Conservation (phyloP, 768 basidiomycete genomes). For the Dictyophora rubrovolvata region DNA sequence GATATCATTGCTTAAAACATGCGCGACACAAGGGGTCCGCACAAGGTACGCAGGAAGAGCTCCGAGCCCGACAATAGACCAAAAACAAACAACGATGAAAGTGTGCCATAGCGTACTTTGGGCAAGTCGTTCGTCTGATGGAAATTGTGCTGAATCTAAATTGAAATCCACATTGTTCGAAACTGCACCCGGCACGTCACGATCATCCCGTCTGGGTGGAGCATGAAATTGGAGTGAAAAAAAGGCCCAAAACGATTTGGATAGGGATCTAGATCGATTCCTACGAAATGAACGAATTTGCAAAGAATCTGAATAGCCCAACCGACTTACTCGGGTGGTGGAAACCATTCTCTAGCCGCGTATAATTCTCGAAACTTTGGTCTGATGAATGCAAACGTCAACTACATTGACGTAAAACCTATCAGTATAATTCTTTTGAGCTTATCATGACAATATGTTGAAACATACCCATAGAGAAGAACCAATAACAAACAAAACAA, state of each 20-base stretch:
- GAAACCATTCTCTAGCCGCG: slow-evolving; percentile 67
- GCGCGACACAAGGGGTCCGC: slow-evolving; percentile 54
- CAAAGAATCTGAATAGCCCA: not conserved
- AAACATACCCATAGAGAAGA: slow-evolving; percentile 58
- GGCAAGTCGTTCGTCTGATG: slow-evolving; percentile 64
- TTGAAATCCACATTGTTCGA: slow-evolving; percentile 35
- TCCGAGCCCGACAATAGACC: slow-evolving; percentile 57
- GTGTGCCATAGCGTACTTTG: slow-evolving; percentile 64
- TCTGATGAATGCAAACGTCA: slow-evolving; percentile 56
- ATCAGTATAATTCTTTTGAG: slow-evolving; percentile 1
- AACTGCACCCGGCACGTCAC: slow-evolving; percentile 43
- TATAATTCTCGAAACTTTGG: slow-evolving; percentile 67
- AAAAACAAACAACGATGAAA: slow-evolving; percentile 52
- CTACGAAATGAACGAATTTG: slow-evolving; percentile 24
- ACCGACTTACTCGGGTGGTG: slow-evolving; percentile 49
- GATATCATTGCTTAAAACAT: slow-evolving; percentile 31
- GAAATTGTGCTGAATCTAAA: slow-evolving; percentile 47
- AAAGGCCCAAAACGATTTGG: slow-evolving; percentile 53
- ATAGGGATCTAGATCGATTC: slow-evolving; percentile 52
- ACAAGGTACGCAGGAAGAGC: slow-evolving; percentile 67
- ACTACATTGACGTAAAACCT: slow-evolving; percentile 24
- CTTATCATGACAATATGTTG: not conserved
- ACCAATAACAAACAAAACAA: slow-evolving; percentile 50
- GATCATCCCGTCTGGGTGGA: slow-evolving; percentile 57
- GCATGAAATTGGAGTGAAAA: slow-evolving; percentile 61